Percentiles rank a stretch among this genome's conserved stretches.
Conservation (phyloP, 306 rosid species). For the Sphenostylis stenocarpa region DNA sequence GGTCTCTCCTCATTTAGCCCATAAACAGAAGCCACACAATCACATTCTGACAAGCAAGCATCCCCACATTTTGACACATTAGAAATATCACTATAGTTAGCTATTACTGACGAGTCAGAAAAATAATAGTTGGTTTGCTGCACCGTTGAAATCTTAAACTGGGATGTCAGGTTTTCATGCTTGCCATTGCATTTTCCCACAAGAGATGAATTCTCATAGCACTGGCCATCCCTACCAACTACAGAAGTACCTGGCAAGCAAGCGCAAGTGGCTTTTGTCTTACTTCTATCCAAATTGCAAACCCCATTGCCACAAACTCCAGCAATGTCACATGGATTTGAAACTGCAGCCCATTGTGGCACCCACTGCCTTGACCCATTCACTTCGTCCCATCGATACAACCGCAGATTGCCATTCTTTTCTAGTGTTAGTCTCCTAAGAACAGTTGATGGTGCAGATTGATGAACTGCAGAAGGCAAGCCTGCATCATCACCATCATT, state of each 20-base stretch:
- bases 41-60: conserved; percentile 78
- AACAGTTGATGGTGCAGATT: conserved; percentile 40
- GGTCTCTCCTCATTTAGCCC: conserved; percentile 83
- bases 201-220: conserved; percentile 71
- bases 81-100: conserved; percentile 73
- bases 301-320: conserved; percentile 92
- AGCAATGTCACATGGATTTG: conserved; percentile 88
- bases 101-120: conserved; percentile 74
- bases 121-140: conserved; percentile 84
- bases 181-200: conserved; percentile 58
- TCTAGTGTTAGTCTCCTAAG: conserved; percentile 70
- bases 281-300: conserved; percentile 65
- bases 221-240: conserved; percentile 52
- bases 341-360: conserved; percentile 92
- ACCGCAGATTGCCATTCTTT: conserved; percentile 70
- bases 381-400: conserved; percentile 82
- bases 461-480: conserved; percentile 54
- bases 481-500: conserved; percentile 72
- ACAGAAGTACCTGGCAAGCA: conserved; percentile 77
- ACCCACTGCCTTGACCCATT: conserved; percentile 93
- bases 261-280: conserved; percentile 75
- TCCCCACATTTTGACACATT: conserved; percentile 79
- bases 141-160: conserved; percentile 54
- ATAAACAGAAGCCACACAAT: conserved; percentile 89
- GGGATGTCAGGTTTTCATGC: conserved; percentile 42